Conservation (phyloP, 2,329 filamentous ascomycete genomes). For the Fusarium oxysporum region DNA sequence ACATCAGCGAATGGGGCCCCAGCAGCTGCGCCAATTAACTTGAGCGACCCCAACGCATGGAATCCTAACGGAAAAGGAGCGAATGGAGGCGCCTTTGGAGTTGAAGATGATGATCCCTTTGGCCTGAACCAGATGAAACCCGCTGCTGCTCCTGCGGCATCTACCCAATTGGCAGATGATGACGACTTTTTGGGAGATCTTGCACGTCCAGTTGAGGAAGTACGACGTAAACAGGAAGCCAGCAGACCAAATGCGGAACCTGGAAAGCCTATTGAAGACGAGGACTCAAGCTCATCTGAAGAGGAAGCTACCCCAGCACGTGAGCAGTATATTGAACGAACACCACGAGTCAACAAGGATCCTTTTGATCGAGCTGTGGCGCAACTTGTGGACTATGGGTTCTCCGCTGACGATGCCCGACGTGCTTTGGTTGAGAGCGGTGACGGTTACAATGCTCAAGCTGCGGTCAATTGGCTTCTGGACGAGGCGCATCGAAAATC, state of each 20-base stretch:
- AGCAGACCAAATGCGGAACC: slow-evolving; percentile 60
- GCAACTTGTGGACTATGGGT: slow-evolving; percentile 95
- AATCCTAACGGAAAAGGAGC: slow-evolving; percentile 45
- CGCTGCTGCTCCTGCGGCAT: slow-evolving; percentile 48
- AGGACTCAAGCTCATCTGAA: slow-evolving; percentile 60
- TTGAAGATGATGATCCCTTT: slow-evolving; percentile 90
- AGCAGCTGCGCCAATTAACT: slow-evolving; percentile 57
- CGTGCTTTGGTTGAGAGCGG: slow-evolving; percentile 84
- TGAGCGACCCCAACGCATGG: slow-evolving; percentile 68
- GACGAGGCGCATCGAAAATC: slow-evolving; percentile 91
- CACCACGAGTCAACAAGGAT: slow-evolving; percentile 48
- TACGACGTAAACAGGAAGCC: slow-evolving; percentile 61
- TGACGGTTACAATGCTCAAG: slow-evolving; percentile 82
- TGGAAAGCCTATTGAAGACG: slow-evolving; percentile 67
- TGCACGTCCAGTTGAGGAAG: slow-evolving; percentile 72
- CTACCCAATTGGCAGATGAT: slow-evolving; percentile 58
- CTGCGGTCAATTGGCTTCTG: slow-evolving; percentile 87
- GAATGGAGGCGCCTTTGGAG: slow-evolving; percentile 55
- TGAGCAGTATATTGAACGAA: slow-evolving; percentile 39
- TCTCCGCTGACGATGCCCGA: slow-evolving; percentile 84
- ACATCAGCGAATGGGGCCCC: slow-evolving; percentile 55
- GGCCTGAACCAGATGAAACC: slow-evolving; percentile 75
- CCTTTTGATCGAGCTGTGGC: slow-evolving; percentile 81
- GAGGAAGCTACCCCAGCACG: slow-evolving; percentile 48
- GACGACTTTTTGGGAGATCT: slow-evolving; percentile 75